These are phyloP conservation scores for Purpureocillium lavendulum DNA, from an alignment of 2,329 filamentous ascomycete genomes.

Conservation along the genomic window DNA sequence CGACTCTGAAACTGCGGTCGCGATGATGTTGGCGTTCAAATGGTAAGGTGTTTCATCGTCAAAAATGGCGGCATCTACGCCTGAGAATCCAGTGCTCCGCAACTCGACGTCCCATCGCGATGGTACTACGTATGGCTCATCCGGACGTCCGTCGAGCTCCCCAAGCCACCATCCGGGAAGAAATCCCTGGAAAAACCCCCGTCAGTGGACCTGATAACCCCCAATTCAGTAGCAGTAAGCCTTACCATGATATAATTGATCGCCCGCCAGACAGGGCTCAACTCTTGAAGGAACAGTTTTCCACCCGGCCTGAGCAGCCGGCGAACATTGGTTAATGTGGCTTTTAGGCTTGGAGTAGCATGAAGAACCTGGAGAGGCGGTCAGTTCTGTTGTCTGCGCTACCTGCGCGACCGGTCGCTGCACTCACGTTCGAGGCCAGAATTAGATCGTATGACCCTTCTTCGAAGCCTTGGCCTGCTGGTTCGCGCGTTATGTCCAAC, in stretches of 20 bases:
- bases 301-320: not conserved
- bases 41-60: constrained; percentile 1
- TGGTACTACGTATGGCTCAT: constrained; percentile 14
- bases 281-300: not conserved
- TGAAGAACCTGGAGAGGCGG: constrained; percentile 2
- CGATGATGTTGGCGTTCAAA: not conserved
- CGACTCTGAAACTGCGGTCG: not conserved
- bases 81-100: constrained; percentile 16
- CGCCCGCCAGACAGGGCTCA: not conserved
- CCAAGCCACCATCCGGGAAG: constrained; percentile 26
- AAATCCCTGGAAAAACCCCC: constrained; percentile 6
- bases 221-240: no score
- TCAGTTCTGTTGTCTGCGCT: no score
- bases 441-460: not conserved
- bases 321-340: not conserved
- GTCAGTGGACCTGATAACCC: no score
- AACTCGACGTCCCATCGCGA: constrained; percentile 18
- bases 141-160: constrained; percentile 12
- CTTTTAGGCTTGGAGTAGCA: not conserved
- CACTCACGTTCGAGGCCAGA: not conserved
- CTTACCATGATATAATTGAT: constrained; percentile 16
- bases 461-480: constrained; percentile 1
- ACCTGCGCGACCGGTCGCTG: no score
- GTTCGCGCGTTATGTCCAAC: constrained; percentile 12
- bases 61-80: not conserved